Base-by-base conservation (phyloP, 1,139 yeast genomes). In the Casaregolazyma suthepensis region DNA sequence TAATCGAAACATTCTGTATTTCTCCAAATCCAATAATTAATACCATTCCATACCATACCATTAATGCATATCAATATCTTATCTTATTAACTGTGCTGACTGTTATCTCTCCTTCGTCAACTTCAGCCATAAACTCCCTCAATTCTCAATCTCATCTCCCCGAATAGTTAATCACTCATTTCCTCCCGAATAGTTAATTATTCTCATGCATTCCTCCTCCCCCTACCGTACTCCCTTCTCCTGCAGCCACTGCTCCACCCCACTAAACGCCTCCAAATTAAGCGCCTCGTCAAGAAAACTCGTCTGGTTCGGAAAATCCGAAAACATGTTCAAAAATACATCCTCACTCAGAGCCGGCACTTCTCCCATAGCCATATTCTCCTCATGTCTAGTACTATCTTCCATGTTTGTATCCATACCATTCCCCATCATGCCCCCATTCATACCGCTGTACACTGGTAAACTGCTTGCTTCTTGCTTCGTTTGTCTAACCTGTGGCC, bases 241-340 rank as follows among this genome's bases (percentile, higher is more conserved):
- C 46, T 60, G 57, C 5, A 63, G 52, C 66, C 66, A 63, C 23
- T 54, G 58, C 46, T 63, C 66, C 19, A 63, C 58, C 29, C 61
- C 62, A 26, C 61, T 61, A 54, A 67, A 63, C 42, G 59, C 58
- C 37, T 64, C 68, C 50, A 61, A 55, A 9, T 64, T 61, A 18
- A 67, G 48, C 1, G 69, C 71, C 52, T 66, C 67, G 52, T 68
- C 71, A 43, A 68, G 52, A 52, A 69, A 69, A 31, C 70, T 64
- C 2, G 72, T 69, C 47, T 69, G 71, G 54, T 69, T 69, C 1
- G 72, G 72, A 43, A 69, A 55, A 50, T 66, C 69, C 10, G 71
- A 65, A 54, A 68, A 67, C 67, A 68, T 67, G 56, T 63, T 66
- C 31, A 69, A 57, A 45, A 63, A 63, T 56, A 66, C 65, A 46